Base-by-base conservation (phyloP, 768 basidiomycete species). In the Amanita fuliginea region DNA sequence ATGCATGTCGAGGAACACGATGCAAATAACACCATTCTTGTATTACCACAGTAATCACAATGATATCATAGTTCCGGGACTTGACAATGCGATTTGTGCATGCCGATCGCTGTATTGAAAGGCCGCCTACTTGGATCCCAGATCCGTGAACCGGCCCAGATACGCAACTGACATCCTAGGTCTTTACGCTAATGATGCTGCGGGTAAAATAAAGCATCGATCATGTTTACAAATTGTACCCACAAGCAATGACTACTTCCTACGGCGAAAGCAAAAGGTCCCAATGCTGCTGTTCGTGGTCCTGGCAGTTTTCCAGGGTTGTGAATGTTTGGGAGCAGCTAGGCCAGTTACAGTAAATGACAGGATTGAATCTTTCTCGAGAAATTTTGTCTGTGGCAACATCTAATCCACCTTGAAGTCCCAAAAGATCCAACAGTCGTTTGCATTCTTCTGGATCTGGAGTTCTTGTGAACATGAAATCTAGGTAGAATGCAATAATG, bases 1-100 rank as follows among this genome's bases (percentile, higher is more conserved):
- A 52, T 51, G 13, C 49, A 45, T 42, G 51, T 33, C 11, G 56
- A 44, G 44, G 55, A 36, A 42, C 60, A 45, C 37, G 58, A 32
- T 51, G 49, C 8, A 42, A 47, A 32, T 50, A 51, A 47, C 56
- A 60, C 19, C 36, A 47, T 36, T 41, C 46, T 34, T 40, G 52
- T 28, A 62, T 30, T 60, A 60, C 22, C 65, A 62, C 7, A 62
- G 69, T 46, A 9, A 68, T 72, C 26, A 6, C 7, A 28, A 8
- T 28, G 8, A 28, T 28, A 9, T 28, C 28, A 28, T 28, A 28
- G 28, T 28, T 28, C 28, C 16, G 58, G 54, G 50, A 11, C 16
- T 40, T 8, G 32, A 40, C 10, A 40, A 18, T 18, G 39, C 11
- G 18, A 21, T 18, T 40, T 40, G 39, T 18, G 37, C 16, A 18